phyloP scores from a whole-genome alignment of 2,329 filamentous ascomycete genomes.

The Ophiosphaerella narmari region DNA sequence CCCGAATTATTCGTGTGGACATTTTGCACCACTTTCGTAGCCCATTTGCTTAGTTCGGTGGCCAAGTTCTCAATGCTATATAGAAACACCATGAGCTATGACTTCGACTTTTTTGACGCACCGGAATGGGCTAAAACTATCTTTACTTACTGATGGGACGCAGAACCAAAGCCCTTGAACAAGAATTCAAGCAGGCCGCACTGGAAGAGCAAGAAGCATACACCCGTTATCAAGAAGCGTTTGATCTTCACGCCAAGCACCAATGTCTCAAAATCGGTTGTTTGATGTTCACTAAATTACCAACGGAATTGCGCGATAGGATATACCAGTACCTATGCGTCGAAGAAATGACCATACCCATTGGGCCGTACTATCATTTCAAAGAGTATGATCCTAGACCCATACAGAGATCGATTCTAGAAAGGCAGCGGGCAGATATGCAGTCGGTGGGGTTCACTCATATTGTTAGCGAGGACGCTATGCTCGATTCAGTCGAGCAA shows the following conservation, averaged over 20 bases:
- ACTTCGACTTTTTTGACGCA: neutral
- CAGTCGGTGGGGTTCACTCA: neutral
- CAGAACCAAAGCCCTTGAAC: neutral
- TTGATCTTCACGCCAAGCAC: constrained; percentile 10
- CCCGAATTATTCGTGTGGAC: too few species aligned
- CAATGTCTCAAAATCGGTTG: constrained; percentile 17
- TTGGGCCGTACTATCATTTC: constrained; percentile 31
- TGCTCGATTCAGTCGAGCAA: neutral
- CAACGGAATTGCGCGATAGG: constrained; percentile 22
- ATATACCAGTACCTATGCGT: constrained; percentile 29
- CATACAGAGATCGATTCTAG: neutral
- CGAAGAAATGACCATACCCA: constrained; percentile 24
- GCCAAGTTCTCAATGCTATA: too few species aligned
- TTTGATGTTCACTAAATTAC: constrained; percentile 26
- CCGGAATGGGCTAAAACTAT: neutral
- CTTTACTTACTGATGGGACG: neutral
- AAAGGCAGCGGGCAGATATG: neutral
- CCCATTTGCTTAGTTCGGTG: too few species aligned
- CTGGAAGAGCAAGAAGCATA: neutral
- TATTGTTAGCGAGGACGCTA: neutral
- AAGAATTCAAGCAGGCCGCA: neutral
- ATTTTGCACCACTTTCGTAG: too few species aligned
- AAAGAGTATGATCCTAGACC: neutral
- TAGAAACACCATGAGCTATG: too few species aligned
- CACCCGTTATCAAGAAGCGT: neutral